Evolutionary conservation across 2,329 filamentous ascomycete genomes (phyloP).

Genomic region (Diaporthe sp.): DNA sequence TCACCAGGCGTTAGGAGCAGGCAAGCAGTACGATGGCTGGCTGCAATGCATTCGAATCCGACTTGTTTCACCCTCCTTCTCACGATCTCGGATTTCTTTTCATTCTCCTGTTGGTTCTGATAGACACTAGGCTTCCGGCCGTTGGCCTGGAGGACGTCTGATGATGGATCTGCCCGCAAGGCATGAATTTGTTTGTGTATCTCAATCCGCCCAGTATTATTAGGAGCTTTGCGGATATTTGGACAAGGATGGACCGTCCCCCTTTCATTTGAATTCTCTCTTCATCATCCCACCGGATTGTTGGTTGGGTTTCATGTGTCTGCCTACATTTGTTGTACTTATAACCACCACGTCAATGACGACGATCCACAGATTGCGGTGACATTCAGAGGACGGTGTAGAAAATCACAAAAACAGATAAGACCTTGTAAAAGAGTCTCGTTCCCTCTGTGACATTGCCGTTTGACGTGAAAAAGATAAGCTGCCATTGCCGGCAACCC

Average conservation of each 20-base stretch:
- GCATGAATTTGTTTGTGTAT: constrained; percentile 24
- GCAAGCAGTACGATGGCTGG: constrained; percentile 3
- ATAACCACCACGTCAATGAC: background rate
- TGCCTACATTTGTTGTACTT: constrained; percentile 25
- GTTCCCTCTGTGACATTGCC: background rate
- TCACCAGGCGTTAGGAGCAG: background rate
- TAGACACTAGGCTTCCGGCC: background rate
- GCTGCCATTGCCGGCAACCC: background rate
- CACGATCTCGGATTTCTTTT: background rate
- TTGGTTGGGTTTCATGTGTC: constrained; percentile 2
- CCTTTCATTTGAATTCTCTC: background rate
- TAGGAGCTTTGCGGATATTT: constrained; percentile 32
- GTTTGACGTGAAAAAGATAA: background rate
- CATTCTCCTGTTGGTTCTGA: background rate
- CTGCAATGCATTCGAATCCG: background rate
- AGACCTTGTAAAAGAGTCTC: background rate
- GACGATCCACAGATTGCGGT: background rate
- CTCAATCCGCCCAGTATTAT: constrained; percentile 27
- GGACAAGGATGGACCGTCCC: background rate
- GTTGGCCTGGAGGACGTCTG: background rate
- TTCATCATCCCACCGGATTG: background rate
- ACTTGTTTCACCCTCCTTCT: background rate
- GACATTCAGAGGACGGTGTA: constrained; percentile 1
- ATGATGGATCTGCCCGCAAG: background rate
- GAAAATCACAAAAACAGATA: constrained; percentile 14